Percentiles rank a stretch among this genome's conserved stretches.
phyloP scores from a whole-genome alignment of 2,329 filamentous ascomycete species.

The Canariomyces notabilis region DNA sequence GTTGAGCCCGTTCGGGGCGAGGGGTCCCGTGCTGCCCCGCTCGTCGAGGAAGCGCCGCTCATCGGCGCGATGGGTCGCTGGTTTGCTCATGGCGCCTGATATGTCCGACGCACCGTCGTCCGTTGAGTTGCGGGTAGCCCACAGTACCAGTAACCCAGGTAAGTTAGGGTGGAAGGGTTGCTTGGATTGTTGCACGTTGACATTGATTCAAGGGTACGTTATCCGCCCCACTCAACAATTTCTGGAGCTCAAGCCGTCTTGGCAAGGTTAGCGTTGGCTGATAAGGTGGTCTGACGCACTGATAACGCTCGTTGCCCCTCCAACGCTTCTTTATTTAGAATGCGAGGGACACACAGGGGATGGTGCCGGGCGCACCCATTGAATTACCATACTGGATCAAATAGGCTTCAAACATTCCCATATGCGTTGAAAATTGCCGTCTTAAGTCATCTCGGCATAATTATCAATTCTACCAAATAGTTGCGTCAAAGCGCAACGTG shows the following conservation, averaged over 20 bases:
- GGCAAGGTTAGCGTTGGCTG: slow-evolving; percentile 9
- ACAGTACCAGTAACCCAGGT: too few relatives aligned
- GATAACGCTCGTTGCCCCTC: slow-evolving; percentile 15
- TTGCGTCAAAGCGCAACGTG: too few relatives aligned
- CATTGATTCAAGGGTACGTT: too few relatives aligned
- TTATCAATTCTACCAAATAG: too few relatives aligned
- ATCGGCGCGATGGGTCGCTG: slow-evolving; percentile 65
- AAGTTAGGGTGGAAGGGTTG: too few relatives aligned
- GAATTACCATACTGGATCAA: not conserved
- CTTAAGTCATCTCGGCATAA: too few relatives aligned
- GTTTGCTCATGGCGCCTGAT: slow-evolving; percentile 33
- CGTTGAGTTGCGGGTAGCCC: slow-evolving; percentile 17
- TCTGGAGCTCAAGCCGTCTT: not conserved
- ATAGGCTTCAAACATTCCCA: not conserved
- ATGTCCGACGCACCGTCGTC: slow-evolving; percentile 4
- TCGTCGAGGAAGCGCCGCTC: slow-evolving; percentile 82
- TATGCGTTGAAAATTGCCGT: not conserved
- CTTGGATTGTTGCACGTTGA: too few relatives aligned
- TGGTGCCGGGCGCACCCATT: not conserved
- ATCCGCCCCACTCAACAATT: not conserved
- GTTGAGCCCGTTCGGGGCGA: slow-evolving; percentile 83
- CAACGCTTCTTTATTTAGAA: slow-evolving; percentile 9
- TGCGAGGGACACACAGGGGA: slow-evolving; percentile 2
- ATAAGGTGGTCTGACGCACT: slow-evolving; percentile 29
- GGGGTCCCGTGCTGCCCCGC: slow-evolving; percentile 69